Conservation (phyloP, 2,329 filamentous ascomycete species). For the Arachnopeziza araneosa region DNA sequence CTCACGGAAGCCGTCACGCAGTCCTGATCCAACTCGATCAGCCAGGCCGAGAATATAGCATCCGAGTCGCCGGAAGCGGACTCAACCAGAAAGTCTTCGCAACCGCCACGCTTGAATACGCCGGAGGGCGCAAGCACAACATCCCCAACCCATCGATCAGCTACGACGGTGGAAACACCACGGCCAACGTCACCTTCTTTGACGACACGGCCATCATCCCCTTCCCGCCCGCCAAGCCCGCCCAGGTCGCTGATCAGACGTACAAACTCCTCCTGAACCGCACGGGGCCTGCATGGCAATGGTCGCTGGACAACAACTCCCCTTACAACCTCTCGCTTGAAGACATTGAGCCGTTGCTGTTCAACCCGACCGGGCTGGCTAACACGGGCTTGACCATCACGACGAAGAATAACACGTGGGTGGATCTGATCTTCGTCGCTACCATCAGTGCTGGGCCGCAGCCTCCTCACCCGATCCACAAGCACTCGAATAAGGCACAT, state of each 20-base stretch:
- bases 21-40: slow-evolving; percentile 39
- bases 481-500: slow-evolving; percentile 41
- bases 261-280: slow-evolving; percentile 27
- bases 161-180: slow-evolving; percentile 30
- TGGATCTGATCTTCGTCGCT: slow-evolving; percentile 33
- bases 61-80: slow-evolving; percentile 23
- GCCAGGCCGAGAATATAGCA: slow-evolving; percentile 33
- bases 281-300: slow-evolving; percentile 28
- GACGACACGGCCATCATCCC: slow-evolving; percentile 11
- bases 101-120: slow-evolving; percentile 12
- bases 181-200: slow-evolving; percentile 23
- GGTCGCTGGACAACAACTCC: slow-evolving; percentile 27
- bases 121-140: slow-evolving; percentile 3
- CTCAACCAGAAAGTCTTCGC: slow-evolving; percentile 20
- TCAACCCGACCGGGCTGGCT: slow-evolving; percentile 25
- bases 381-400: slow-evolving; percentile 27
- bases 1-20: slow-evolving; percentile 35
- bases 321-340: slow-evolving; percentile 26
- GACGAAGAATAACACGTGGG: slow-evolving; percentile 35
- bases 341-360: slow-evolving; percentile 31
- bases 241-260: slow-evolving; percentile 13
- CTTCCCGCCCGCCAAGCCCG: slow-evolving; percentile 8
- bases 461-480: slow-evolving; percentile 41
- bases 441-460: slow-evolving; percentile 17
- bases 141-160: slow-evolving; percentile 10